Conservation (phyloP, 2,329 filamentous ascomycete genomes). For the Colletotrichum destructivum region DNA sequence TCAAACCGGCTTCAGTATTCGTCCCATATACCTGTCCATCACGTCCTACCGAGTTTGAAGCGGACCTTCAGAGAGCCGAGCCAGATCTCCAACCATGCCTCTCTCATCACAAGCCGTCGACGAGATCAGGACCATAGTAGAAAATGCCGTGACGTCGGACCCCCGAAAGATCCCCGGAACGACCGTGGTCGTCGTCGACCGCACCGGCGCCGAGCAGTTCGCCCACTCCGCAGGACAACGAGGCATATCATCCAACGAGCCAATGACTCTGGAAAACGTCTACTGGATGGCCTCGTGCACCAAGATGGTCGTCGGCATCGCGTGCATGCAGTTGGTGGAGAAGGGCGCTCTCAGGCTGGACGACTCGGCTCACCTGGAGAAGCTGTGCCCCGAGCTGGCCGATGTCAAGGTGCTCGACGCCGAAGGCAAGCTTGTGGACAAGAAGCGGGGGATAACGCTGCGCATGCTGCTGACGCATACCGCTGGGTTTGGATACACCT, state of each 20-base stretch:
- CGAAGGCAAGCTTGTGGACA: slow-evolving; percentile 57
- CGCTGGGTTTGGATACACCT: slow-evolving; percentile 71
- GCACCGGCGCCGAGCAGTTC: slow-evolving; percentile 63
- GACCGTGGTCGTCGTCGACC: slow-evolving; percentile 63
- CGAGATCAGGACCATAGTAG: slow-evolving; percentile 49
- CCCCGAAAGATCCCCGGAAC: slow-evolving; percentile 60
- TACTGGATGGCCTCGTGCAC: slow-evolving; percentile 74
- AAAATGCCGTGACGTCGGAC: slow-evolving; percentile 55
- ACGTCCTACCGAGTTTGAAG: background rate
- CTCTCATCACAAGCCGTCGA: slow-evolving; percentile 25
- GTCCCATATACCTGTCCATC: background rate
- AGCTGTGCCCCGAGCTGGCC: slow-evolving; percentile 65
- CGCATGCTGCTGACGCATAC: slow-evolving; percentile 71
- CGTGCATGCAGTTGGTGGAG: slow-evolving; percentile 72
- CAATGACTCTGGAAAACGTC: slow-evolving; percentile 72
- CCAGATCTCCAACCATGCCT: slow-evolving; percentile 11
- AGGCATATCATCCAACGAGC: slow-evolving; percentile 59
- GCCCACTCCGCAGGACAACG: slow-evolving; percentile 64
- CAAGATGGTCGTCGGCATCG: slow-evolving; percentile 68
- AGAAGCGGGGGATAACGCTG: slow-evolving; percentile 67
- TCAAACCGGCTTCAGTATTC: background rate
- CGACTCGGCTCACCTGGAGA: slow-evolving; percentile 61
- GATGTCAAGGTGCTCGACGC: slow-evolving; percentile 60
- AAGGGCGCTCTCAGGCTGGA: slow-evolving; percentile 64
- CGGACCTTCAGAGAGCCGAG: background rate